Percentiles rank a stretch among this genome's conserved stretches.
Conservation (phyloP, 2,329 filamentous ascomycete genomes). For the Cryphonectria naterciae region DNA sequence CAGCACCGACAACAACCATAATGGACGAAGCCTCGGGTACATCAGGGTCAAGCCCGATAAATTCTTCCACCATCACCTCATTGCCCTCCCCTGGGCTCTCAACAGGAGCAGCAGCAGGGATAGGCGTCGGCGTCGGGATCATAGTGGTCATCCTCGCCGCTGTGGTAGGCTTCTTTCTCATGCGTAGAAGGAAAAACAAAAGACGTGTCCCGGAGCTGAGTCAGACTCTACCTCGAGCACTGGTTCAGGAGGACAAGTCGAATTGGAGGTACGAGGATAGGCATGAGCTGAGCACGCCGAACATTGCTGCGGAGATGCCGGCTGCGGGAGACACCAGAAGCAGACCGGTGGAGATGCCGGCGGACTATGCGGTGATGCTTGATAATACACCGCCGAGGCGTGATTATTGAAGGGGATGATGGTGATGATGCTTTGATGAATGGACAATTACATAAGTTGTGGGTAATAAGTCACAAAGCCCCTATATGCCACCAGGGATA, state of each 20-base stretch:
- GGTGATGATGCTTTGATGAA: neutral
- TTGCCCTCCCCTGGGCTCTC: conserved; percentile 3
- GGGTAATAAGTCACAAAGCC: too few relatives aligned
- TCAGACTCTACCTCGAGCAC: neutral
- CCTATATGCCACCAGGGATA: too few relatives aligned
- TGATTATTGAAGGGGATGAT: neutral
- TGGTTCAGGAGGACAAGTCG: neutral
- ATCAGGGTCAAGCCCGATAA: neutral
- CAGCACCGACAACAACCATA: neutral
- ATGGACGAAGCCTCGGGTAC: neutral
- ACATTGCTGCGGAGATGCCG: neutral
- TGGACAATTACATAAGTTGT: too few relatives aligned
- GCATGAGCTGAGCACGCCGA: neutral
- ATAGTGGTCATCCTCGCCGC: neutral
- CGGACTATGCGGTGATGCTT: neutral
- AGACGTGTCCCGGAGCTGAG: neutral
- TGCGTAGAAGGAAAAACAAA: conserved; percentile 2
- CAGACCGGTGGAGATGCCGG: neutral
- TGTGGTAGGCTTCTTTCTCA: conserved; percentile 9
- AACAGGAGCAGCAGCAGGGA: conserved; percentile 17
- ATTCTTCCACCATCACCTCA: neutral
- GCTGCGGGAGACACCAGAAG: neutral
- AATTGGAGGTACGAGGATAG: neutral
- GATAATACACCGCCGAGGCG: neutral
- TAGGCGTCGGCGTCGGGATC: conserved; percentile 15